Evolutionary conservation across 2,329 filamentous ascomycete species (phyloP), one percentile per base, ranked within the genome.

Genomic region (Ophiosphaerella narmari): DNA sequence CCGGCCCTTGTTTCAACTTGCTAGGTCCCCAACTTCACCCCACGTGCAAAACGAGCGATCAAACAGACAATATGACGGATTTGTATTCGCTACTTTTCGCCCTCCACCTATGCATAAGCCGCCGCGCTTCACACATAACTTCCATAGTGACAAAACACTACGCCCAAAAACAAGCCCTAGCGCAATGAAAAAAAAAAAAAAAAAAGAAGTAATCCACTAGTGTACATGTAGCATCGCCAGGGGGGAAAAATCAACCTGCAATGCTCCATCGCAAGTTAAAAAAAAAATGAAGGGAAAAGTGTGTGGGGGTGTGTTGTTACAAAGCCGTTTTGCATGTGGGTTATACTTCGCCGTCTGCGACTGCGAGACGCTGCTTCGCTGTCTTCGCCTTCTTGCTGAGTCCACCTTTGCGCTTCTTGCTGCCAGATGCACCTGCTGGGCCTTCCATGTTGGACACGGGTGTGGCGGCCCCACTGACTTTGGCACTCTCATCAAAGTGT

Each of bases 401-500:
- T 12, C 75, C 73, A 16, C 60, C 54, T 41, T 76, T 75, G 71
- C 86, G 81, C 78, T 88, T 85, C 75, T 84, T 79, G 68, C 80
- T 60, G 45, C 60, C 56, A 34, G 63, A 53, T 14, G 60, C 62
- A 43, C 60, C 57, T 39, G 63, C 53, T 11, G 61, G 52, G 13
- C 58, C 57, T 52, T 71, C 69, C 5, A 56, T 52, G 7, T 73
- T 77, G 42, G 85, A 84, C 9, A 88, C 82, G 0, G 91, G 92
- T 1, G 94, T 97, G 3, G 90, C 91, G 0, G 91, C 86, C 32
- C 92, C 94, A 2, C 90, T 95, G 21, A 86, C 85, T 68, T 96
- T 94, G 61, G 87, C 88, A 63, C 83, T 87, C 71, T 96, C 91
- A 63, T 97, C 93, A 75, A 99, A 99, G 72, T 96, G 86, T 52